A percentile compares a stretch with the other conserved stretches of the same genome.
phyloP scores from a whole-genome alignment of 2,329 filamentous ascomycete genomes.

The Raffaelea deltoideospora region DNA sequence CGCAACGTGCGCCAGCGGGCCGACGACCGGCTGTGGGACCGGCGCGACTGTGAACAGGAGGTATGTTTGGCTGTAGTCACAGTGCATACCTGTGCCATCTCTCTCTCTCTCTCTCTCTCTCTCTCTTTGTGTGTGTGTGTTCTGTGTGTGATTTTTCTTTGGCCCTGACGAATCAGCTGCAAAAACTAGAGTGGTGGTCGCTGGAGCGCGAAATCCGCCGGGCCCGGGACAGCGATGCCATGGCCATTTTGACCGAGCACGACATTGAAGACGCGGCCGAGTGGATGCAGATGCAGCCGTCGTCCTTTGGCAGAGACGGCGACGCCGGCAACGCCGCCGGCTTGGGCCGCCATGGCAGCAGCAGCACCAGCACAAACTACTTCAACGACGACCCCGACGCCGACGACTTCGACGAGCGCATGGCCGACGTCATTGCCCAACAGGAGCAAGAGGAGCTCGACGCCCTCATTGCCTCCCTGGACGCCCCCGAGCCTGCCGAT shows the following conservation, averaged over 20 bases:
- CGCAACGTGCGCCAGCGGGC: slow-evolving; percentile 46
- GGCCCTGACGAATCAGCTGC: neutral
- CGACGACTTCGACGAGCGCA: slow-evolving; percentile 26
- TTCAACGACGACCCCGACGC: neutral
- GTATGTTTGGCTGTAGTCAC: too few species aligned
- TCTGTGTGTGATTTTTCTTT: neutral
- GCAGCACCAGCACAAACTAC: neutral
- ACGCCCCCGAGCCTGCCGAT: slow-evolving; percentile 11
- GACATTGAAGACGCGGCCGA: slow-evolving; percentile 36
- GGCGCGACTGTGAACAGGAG: slow-evolving; percentile 48
- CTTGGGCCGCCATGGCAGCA: neutral
- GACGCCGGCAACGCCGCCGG: too few species aligned
- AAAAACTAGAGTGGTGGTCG: slow-evolving; percentile 27
- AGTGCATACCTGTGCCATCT: too few species aligned
- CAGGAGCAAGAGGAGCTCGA: slow-evolving; percentile 43
- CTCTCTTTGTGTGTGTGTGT: neutral
- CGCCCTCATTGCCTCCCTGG: slow-evolving; percentile 34
- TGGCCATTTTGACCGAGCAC: slow-evolving; percentile 28
- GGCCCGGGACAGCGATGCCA: slow-evolving; percentile 22
- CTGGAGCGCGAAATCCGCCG: slow-evolving; percentile 21
- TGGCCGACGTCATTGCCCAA: slow-evolving; percentile 34
- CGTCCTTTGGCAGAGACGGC: too few species aligned
- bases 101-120: neutral
- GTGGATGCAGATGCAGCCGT: slow-evolving; percentile 14
- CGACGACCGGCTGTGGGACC: slow-evolving; percentile 44